Conservation (phyloP, 768 basidiomycete species). For the Boletus huronensis region DNA sequence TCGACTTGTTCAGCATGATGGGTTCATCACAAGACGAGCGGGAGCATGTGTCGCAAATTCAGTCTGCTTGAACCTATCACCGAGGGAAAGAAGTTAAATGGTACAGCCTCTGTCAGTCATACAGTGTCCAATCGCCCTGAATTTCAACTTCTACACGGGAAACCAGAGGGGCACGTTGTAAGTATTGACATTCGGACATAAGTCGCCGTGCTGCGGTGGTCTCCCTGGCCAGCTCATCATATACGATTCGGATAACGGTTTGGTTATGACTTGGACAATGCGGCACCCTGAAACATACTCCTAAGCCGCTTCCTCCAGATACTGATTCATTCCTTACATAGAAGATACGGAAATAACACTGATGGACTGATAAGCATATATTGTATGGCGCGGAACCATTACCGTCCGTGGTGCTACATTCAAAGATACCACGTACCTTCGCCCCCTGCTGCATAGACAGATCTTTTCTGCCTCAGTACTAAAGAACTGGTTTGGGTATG, state of each 20-base stretch:
- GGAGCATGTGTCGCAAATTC: background rate
- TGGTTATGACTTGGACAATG: background rate
- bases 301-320: background rate
- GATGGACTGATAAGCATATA: background rate
- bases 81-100: background rate
- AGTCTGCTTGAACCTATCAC: background rate
- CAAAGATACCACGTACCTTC: background rate
- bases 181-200: background rate
- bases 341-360: background rate
- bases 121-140: background rate
- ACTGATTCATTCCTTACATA: background rate
- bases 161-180: background rate
- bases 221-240: background rate
- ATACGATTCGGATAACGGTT: background rate
- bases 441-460: background rate
- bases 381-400: background rate
- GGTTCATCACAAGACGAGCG: background rate
- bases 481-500: background rate
- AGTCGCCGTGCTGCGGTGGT: background rate
- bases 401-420: background rate
- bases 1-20: background rate
- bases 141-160: background rate
- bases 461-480: too few relatives aligned
- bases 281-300: background rate
- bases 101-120: background rate